Evolutionary conservation across 306 rosid genomes (phyloP).

Genomic region (Vicia sativa): DNA sequence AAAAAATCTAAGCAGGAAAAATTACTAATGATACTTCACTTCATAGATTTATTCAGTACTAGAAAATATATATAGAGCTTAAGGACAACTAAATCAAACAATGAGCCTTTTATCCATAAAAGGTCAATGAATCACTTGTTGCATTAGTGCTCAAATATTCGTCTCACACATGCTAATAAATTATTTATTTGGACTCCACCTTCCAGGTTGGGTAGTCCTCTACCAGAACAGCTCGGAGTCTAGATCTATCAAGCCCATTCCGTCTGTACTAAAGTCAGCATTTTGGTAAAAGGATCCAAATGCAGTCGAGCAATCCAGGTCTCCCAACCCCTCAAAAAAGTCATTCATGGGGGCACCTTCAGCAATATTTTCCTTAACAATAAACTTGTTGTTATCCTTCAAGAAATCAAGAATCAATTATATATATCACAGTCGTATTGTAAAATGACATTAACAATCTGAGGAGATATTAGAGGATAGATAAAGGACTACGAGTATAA

Average conservation of each 20-base stretch:
- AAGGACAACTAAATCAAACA: neutral
- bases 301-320: conserved; percentile 13
- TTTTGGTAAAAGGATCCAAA: conserved; percentile 10
- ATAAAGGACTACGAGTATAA: neutral
- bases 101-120: neutral
- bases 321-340: conserved; percentile 39
- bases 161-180: neutral
- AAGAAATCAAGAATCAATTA: conserved; percentile 10
- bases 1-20: too few species aligned
- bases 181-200: neutral
- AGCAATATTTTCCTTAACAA: conserved; percentile 26
- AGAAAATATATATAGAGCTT: neutral
- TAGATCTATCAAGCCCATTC: conserved; percentile 44
- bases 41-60: conserved; percentile 1
- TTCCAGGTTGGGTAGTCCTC: conserved; percentile 14
- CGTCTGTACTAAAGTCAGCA: conserved; percentile 14
- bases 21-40: neutral
- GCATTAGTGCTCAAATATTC: conserved; percentile 4
- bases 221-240: conserved; percentile 25
- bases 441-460: conserved; percentile 1
- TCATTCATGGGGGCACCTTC: conserved; percentile 25
- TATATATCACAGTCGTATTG: neutral
- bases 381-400: conserved; percentile 32
- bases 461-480: neutral
- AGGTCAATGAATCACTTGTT: neutral